Evolutionary conservation across 225 moss, liverwort and hornwort species (phyloP), one percentile per base, ranked within the genome.

Genomic region (Physcomitrellopsis africana): DNA sequence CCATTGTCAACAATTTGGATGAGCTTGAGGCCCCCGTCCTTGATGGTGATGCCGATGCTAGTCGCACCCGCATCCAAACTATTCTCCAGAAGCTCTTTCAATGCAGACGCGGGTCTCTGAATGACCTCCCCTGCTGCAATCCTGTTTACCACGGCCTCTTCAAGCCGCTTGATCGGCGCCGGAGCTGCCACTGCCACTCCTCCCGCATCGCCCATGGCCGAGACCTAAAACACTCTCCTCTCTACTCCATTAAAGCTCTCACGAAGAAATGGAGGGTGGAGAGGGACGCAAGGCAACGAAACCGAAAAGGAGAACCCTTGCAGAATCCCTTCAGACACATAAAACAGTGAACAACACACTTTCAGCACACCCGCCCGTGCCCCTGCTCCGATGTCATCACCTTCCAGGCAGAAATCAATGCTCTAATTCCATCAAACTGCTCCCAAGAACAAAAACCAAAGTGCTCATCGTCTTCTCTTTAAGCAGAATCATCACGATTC

Each of bases 51-150:
- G 44, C 82, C 89, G 72, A 97, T 82, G 70, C 84, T 87, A 9
- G 91, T 90, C 48, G 94, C 91, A 16, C 90, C 94, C 18, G 97
- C 97, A 81, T 97, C 97, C 85, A 97, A 71, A 63, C 94, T 90
- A 22, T 97, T 97, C 84, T 97, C 97, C 17, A 97, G 86, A 67
- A 97, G 88, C 83, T 97, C 97, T 63, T 97, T 97, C 76, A 97
- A 49, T 20, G 97, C 97, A 4, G 97, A 97, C 16, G 94, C 89
- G 22, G 97, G 97, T 67, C 97, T 81, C 75, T 97, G 97, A 68
- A 97, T 94, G 67, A 97, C 94, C 84, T 97, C 97, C 65, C 97
- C 97, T 5, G 97, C 94, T 23, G 94, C 97, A 54, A 97, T 94
- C 81, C 93, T 79, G 70, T 97, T 97, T 26, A 97, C 93, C 72